Evolutionary conservation across 2,329 filamentous ascomycete species (phyloP).

Genomic region (Scolecobasidium constrictum): DNA sequence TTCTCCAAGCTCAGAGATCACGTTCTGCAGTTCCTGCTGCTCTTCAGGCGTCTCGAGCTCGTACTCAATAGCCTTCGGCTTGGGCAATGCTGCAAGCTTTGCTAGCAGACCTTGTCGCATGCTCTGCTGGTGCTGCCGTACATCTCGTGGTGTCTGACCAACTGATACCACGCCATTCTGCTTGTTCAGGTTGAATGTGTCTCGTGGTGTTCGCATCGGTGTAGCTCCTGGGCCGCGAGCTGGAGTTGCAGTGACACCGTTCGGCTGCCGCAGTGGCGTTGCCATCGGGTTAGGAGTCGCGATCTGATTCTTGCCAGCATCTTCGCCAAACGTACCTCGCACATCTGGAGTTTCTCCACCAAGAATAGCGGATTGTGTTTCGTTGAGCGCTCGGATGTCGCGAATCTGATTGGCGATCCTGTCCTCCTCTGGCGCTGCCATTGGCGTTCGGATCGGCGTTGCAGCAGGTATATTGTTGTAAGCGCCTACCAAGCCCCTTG

Average conservation of each 20-base stretch:
- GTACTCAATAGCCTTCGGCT: constrained; percentile 88
- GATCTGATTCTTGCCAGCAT: constrained; percentile 66
- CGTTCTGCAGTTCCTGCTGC: constrained; percentile 46
- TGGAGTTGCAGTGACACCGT: constrained; percentile 58
- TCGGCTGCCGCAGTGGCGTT: constrained; percentile 63
- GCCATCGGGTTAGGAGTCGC: constrained; percentile 95
- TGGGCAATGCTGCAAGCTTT: constrained; percentile 73
- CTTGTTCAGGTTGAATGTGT: constrained; percentile 74
- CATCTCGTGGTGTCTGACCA: constrained; percentile 65
- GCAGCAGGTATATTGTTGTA: constrained; percentile 72
- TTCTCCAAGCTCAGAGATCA: constrained; percentile 26
- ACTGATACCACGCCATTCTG: constrained; percentile 57
- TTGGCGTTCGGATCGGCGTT: constrained; percentile 84
- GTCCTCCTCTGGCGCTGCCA: constrained; percentile 85
- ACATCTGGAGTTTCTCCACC: constrained; percentile 91
- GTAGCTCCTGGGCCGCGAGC: constrained; percentile 59
- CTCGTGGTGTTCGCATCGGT: constrained; percentile 77
- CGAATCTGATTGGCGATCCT: constrained; percentile 92
- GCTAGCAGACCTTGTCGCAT: constrained; percentile 57
- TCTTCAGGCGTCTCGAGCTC: constrained; percentile 88
- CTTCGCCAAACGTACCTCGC: constrained; percentile 66
- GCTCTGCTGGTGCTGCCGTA: constrained; percentile 59
- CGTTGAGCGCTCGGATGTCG: constrained; percentile 83
- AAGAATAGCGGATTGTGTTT: constrained; percentile 85
- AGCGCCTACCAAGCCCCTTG: constrained; percentile 74